Percentiles rank a stretch among this genome's conserved stretches.
Evolutionary conservation across 768 basidiomycete genomes (phyloP).

Genomic region (Rhodotorula toruloides): DNA sequence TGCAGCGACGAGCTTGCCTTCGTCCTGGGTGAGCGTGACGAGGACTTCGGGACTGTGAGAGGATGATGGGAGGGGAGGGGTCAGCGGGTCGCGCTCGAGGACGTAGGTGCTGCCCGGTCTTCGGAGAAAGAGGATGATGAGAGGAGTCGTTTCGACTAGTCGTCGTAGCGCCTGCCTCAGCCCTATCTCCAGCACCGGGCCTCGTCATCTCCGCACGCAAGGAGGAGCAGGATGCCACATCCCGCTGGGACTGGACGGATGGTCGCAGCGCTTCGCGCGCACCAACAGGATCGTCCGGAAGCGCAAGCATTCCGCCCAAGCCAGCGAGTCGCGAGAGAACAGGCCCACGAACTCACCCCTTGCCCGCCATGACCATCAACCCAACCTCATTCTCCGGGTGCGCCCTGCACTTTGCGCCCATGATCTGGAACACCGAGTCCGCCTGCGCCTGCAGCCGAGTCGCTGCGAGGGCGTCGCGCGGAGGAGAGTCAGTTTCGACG

Average conservation of each 20-base stretch:
- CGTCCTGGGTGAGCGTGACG: constrained; percentile 89
- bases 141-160: too few species aligned
- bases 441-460: constrained; percentile 78
- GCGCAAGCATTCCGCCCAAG: too few species aligned
- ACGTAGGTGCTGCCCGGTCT: neutral
- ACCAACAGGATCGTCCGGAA: neutral
- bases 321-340: neutral
- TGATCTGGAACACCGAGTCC: constrained; percentile 83
- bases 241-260: too few species aligned
- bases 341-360: constrained; percentile 61
- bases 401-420: constrained; percentile 86
- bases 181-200: neutral
- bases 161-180: too few species aligned
- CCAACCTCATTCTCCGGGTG: constrained; percentile 98
- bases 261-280: too few species aligned
- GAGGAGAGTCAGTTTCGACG: neutral
- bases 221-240: too few species aligned
- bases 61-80: neutral
- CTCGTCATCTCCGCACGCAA: neutral
- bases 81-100: neutral
- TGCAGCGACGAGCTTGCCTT: constrained; percentile 81
- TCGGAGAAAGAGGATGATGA: too few species aligned
- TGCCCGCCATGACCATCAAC: constrained; percentile 96
- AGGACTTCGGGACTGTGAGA: constrained; percentile 78
- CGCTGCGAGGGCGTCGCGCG: constrained; percentile 24